phyloP scores from a whole-genome alignment of 2,329 filamentous ascomycete species.

The Verticillium albo-atrum region DNA sequence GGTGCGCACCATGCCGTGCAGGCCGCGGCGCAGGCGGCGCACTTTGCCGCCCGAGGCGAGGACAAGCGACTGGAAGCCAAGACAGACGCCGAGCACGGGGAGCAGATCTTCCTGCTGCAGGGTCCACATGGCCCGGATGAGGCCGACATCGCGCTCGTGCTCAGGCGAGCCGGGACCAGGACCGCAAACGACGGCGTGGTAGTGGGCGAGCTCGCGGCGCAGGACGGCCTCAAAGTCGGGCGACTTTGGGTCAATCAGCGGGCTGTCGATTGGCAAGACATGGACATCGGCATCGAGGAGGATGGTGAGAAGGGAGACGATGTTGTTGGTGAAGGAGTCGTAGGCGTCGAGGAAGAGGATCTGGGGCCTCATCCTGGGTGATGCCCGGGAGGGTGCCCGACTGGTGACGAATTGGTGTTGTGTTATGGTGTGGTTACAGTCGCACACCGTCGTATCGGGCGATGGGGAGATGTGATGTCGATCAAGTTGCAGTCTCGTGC shows the following conservation, averaged over 20 bases:
- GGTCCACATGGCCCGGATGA: constrained; percentile 74
- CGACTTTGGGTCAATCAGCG: constrained; percentile 39
- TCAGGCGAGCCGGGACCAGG: constrained; percentile 84
- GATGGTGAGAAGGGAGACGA: constrained; percentile 74
- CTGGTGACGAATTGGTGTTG: neutral
- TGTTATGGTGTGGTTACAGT: neutral
- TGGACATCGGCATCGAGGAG: constrained; percentile 64
- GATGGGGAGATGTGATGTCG: too few relatives aligned
- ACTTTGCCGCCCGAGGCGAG: constrained; percentile 64
- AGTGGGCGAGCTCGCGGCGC: constrained; percentile 49
- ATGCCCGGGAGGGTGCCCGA: neutral
- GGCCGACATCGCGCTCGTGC: constrained; percentile 70
- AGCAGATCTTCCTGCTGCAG: constrained; percentile 54
- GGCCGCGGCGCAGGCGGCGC: constrained; percentile 61
- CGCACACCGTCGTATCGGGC: neutral
- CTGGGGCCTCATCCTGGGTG: constrained; percentile 21
- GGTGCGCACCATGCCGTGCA: constrained; percentile 75
- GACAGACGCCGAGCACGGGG: constrained; percentile 82
- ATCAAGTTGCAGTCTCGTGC: too few relatives aligned
- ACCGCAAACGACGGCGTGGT: constrained; percentile 83
- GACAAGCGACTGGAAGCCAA: constrained; percentile 82
- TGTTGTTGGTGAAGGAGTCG: constrained; percentile 96
- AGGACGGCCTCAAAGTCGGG: constrained; percentile 39
- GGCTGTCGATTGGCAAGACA: constrained; percentile 68
- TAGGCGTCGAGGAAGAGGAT: constrained; percentile 94